Percentiles rank a stretch among this genome's conserved stretches.
phyloP scores from a whole-genome alignment of 495 filamentous ascomycete species.

The Cercophora samala region DNA sequence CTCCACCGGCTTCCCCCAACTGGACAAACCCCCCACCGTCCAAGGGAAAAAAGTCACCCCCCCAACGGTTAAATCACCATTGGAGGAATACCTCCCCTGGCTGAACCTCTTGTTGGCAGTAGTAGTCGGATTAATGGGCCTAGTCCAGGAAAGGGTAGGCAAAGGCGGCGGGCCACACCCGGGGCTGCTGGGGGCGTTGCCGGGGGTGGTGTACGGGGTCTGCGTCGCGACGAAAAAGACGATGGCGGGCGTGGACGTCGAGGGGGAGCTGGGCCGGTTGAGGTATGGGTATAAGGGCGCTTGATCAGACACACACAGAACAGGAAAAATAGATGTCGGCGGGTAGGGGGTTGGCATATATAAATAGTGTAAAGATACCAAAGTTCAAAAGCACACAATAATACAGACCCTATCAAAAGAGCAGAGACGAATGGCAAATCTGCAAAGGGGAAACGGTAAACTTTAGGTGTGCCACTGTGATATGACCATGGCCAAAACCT shows the following conservation, averaged over 20 bases:
- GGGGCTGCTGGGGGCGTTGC: constrained; percentile 37
- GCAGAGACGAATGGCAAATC: too few relatives aligned
- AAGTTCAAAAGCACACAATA: too few relatives aligned
- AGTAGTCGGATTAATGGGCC: constrained; percentile 29
- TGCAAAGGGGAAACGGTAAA: too few relatives aligned
- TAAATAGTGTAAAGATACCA: too few relatives aligned
- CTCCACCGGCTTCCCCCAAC: constrained; percentile 32
- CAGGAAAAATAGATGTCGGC: too few relatives aligned
- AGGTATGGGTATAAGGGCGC: constrained; percentile 61
- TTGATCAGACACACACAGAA: too few relatives aligned
- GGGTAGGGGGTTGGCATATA: too few relatives aligned
- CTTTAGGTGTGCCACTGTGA: too few relatives aligned
- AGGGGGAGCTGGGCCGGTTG: constrained; percentile 48
- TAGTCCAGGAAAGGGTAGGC: constrained; percentile 17
- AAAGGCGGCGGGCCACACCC: constrained; percentile 7
- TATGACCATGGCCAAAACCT: too few relatives aligned
- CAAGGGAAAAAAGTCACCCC: neutral
- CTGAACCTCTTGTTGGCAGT: constrained; percentile 43
- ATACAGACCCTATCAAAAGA: too few relatives aligned
- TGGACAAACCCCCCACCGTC: constrained; percentile 31
- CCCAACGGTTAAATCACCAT: constrained; percentile 25
- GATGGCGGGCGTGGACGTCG: constrained; percentile 56
- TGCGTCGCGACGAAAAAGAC: constrained; percentile 48
- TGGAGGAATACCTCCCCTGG: constrained; percentile 46
- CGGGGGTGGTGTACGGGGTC: constrained; percentile 45